phyloP scores from a whole-genome alignment of 2,329 filamentous ascomycete species.

The Alternaria brassicae region DNA sequence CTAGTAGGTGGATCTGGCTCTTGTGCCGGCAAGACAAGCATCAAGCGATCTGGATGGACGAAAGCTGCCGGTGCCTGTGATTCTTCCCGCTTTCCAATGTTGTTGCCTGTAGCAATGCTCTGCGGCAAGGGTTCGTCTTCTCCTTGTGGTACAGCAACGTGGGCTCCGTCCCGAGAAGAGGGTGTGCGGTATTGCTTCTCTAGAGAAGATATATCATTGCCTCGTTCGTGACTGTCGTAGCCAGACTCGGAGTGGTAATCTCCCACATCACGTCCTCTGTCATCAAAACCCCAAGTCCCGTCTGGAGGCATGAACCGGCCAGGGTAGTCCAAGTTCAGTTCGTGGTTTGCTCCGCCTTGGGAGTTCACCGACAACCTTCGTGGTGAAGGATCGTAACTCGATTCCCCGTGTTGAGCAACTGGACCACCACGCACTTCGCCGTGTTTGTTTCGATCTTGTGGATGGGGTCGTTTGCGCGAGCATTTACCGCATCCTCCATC shows the following conservation, averaged over 20 bases:
- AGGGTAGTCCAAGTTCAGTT: neutral
- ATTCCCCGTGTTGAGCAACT: neutral
- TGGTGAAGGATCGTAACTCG: neutral
- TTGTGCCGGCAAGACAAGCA: neutral
- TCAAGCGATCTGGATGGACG: neutral
- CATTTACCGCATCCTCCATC: neutral
- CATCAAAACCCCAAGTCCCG: neutral
- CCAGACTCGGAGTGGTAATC: neutral
- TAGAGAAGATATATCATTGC: neutral
- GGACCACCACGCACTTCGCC: neutral
- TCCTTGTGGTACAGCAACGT: neutral
- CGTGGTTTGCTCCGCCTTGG: neutral
- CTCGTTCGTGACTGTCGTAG: neutral
- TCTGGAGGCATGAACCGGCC: neutral
- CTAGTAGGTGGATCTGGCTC: neutral
- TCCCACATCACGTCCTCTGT: neutral
- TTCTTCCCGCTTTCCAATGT: neutral
- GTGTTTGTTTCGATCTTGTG: neutral
- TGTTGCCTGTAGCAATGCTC: neutral
- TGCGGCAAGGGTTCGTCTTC: neutral
- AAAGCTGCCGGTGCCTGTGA: neutral
- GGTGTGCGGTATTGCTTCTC: neutral
- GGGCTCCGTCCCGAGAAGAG: neutral
- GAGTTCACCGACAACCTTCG: neutral
- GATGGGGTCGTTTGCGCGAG: neutral